Conservation (phyloP, 805 yeast genomes). For the Kockiozyma suomiensis region DNA sequence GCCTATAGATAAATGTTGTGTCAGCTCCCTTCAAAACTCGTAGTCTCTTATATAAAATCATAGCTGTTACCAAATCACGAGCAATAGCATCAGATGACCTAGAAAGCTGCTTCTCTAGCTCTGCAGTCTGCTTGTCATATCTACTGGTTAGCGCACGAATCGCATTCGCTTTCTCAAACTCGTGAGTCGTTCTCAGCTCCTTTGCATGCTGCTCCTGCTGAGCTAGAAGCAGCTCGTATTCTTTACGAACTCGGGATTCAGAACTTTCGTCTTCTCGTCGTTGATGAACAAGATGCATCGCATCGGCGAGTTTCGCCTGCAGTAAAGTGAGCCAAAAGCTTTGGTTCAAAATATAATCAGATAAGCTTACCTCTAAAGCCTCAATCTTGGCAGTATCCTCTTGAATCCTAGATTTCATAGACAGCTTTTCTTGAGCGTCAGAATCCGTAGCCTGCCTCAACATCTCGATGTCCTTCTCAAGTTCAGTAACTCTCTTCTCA, state of each 20-base stretch:
- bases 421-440: not conserved
- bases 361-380: not conserved
- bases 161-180: conserved; percentile 11
- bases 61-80: conserved; percentile 6
- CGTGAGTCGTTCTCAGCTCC: not conserved
- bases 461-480: not conserved
- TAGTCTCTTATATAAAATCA: not conserved
- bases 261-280: not conserved
- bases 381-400: not conserved
- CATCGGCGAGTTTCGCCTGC: not conserved
- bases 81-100: not conserved
- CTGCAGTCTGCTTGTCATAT: conserved; percentile 14
- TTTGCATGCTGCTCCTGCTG: conserved; percentile 12
- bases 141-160: conserved; percentile 5
- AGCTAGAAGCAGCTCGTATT: not conserved
- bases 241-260: not conserved
- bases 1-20: not conserved
- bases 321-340: not conserved
- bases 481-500: not conserved
- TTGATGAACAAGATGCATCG: not conserved
- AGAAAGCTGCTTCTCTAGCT: not conserved
- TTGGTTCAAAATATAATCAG: not conserved
- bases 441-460: not conserved
- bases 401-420: not conserved
- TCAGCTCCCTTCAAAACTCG: not conserved